Evolutionary conservation across 805 yeast genomes (phyloP), one percentile per base, ranked within the genome.

Genomic region (Hanseniaspora vineae): DNA sequence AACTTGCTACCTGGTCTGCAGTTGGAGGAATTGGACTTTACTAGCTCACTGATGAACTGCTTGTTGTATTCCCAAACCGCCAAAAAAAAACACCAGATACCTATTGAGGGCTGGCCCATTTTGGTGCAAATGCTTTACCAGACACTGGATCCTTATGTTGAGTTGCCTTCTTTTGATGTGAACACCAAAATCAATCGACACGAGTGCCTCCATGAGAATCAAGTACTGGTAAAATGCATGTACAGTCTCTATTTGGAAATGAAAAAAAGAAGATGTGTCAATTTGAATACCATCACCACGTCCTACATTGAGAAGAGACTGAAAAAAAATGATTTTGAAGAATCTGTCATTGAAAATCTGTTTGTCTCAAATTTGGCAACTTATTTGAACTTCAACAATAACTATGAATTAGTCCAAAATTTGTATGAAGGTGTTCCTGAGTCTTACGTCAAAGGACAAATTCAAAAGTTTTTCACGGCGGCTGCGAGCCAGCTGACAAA

Each of bases 161-260:
- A 46, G 14, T 44, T 43, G 9, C 49, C 54, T 3, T n/a, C 31
- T 13, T 45, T 54, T 23, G 46, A 45, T 9, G 31, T 44, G 10
- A 44, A 44, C 35, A 23, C 31, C n/a, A 4, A 19, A 13, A 20
- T 40, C 15, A 46, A 44, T 29, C 54, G 51, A 31, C 42, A 50
- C 39, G 61, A 62, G 43, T 53, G 55, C 13, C 51, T 64, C 10
- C 52, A 54, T 18, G 49, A 46, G 6, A 59, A 61, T 19, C 67
- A 63, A 42, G 46, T 57, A 0, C 54, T 69, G 42, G 56, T 69
- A 2, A 66, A 59, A 50, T 48, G 65, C 3, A 57, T 58, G 14
- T 69, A 64, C 51, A 61, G 58, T 31, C 51, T 69, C 9, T 56
- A 64, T 14, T 44, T 59, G 12, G 72, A 68, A 49, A 57, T 62